Percentiles rank a stretch among this genome's conserved stretches.
Conservation (phyloP, 371 early-diverging fungal genomes). For the Funneliformis caledonium region DNA sequence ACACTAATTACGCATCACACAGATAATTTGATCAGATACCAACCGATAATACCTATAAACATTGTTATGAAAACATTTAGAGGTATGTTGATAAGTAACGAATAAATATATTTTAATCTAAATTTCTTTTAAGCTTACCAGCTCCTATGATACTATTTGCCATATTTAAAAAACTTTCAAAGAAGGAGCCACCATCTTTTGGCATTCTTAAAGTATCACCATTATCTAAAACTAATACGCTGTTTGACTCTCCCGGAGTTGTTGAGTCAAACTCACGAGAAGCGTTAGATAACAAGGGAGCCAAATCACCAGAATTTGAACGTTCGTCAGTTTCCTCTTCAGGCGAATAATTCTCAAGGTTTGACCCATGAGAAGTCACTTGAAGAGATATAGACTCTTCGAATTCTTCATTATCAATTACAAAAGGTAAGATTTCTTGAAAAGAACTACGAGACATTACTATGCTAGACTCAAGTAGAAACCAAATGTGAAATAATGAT, state of each 20-base stretch:
- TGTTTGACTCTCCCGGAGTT: neutral
- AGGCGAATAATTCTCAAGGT: neutral
- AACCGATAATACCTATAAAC: conserved; percentile 41
- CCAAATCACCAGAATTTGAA: neutral
- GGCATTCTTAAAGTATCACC: neutral
- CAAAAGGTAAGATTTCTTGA: neutral
- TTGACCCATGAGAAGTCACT: neutral
- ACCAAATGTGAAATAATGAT: neutral
- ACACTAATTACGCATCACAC: too few relatives aligned
- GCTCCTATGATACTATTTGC: conserved; percentile 46
- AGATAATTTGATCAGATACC: neutral
- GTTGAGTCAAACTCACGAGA: neutral
- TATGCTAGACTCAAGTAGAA: neutral
- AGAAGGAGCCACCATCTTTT: conserved; percentile 22
- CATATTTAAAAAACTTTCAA: conserved; percentile 40
- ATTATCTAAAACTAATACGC: neutral
- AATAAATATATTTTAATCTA: neutral
- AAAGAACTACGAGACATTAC: neutral
- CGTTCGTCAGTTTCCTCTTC: conserved; percentile 13
- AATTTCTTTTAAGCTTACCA: conserved; percentile 36
- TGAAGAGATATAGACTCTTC: conserved; percentile 10
- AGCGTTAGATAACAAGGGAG: conserved; percentile 5
- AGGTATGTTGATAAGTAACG: neutral
- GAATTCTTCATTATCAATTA: conserved; percentile 1
- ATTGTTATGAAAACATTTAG: neutral